phyloP scores from a whole-genome alignment of 306 rosid species.

The Fragaria vesca region DNA sequence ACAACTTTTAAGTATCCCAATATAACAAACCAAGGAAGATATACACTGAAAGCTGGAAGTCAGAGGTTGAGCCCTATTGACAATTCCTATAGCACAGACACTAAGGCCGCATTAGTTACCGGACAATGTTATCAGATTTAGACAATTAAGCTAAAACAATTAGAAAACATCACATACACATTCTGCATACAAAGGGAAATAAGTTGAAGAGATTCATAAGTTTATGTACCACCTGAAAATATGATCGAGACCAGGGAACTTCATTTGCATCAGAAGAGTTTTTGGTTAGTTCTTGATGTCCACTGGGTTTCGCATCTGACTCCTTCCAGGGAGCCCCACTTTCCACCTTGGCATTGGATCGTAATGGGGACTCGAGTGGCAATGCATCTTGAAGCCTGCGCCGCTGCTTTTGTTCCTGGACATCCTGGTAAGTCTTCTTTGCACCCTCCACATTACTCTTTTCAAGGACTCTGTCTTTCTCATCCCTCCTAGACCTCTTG shows the following conservation, averaged over 20 bases:
- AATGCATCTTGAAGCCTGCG: conserved; percentile 34
- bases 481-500: conserved; percentile 77
- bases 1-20: neutral
- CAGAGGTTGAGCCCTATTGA: neutral
- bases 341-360: conserved; percentile 43
- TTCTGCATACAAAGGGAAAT: conserved; percentile 1
- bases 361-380: conserved; percentile 34
- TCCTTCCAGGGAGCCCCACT: conserved; percentile 35
- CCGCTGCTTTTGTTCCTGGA: conserved; percentile 42
- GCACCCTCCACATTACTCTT: conserved; percentile 33
- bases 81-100: neutral
- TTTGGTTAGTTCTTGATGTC: conserved; percentile 38
- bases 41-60: neutral
- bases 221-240: conserved; percentile 52
- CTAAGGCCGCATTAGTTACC: neutral
- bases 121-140: neutral
- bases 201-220: conserved; percentile 14
- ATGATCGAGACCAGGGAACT: conserved; percentile 54
- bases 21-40: neutral
- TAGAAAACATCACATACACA: neutral
- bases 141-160: neutral
- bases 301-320: conserved; percentile 37
- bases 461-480: conserved; percentile 40
- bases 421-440: conserved; percentile 43
- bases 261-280: conserved; percentile 44